These are phyloP conservation scores for Amylocystis lapponica DNA, from an alignment of 768 basidiomycete genomes.

Conservation along the genomic window DNA sequence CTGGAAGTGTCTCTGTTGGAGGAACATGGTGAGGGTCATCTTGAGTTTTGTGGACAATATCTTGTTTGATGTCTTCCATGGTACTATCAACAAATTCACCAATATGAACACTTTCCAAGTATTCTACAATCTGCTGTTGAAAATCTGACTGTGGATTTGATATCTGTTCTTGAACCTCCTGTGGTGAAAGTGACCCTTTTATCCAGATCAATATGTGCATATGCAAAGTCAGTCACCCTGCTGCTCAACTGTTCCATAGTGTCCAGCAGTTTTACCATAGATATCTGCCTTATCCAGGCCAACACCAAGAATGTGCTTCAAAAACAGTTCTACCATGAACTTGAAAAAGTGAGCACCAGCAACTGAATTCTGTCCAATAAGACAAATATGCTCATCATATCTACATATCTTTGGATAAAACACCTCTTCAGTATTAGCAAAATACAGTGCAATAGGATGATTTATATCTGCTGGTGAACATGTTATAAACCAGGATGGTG, in stretches of 20 bases:
- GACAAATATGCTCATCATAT: neutral
- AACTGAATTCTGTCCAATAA: constrained; percentile 6
- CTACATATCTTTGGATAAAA: no score
- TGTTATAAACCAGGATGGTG: constrained; percentile 33
- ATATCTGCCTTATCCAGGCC: constrained; percentile 1
- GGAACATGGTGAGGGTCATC: neutral
- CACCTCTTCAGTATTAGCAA: neutral
- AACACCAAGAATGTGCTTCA: constrained; percentile 5
- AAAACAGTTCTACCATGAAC: constrained; percentile 10
- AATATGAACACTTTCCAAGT: constrained; percentile 2
- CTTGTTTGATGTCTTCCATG: neutral
- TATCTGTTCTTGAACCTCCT: constrained; percentile 2
- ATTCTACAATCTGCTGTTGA: neutral
- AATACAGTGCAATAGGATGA: constrained; percentile 5
- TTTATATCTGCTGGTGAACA: constrained; percentile 28
- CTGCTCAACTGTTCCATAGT: constrained; percentile 18
- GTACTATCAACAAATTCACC: neutral
- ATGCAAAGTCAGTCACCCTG: constrained; percentile 20
- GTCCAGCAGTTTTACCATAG: constrained; percentile 13
- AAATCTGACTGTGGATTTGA: neutral
- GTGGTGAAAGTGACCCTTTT: neutral
- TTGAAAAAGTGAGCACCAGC: constrained; percentile 17
- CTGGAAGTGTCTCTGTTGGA: neutral
- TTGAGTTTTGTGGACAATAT: neutral
- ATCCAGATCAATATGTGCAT: constrained; percentile 8